Percentiles rank a stretch among this genome's conserved stretches.
These are phyloP conservation scores for Aurinia saxatilis DNA, from an alignment of 345 rosid genomes.

Conservation along the genomic window DNA sequence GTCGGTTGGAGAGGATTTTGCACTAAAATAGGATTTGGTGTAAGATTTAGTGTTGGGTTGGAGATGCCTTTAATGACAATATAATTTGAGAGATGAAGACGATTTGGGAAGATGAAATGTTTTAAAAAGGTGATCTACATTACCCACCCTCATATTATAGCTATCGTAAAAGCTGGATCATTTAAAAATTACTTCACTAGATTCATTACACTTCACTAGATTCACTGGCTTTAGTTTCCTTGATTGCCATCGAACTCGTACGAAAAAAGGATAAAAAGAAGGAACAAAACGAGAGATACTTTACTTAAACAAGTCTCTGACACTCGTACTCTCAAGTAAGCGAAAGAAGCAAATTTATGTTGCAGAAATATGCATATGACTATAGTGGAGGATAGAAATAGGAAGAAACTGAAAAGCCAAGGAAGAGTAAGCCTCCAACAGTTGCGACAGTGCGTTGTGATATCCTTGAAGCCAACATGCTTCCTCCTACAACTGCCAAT, in stretches of 20 bases:
- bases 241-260: neutral
- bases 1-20: too few relatives aligned
- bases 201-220: neutral
- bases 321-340: neutral
- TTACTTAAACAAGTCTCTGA: conserved; percentile 8
- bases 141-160: neutral
- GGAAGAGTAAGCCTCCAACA: conserved; percentile 91
- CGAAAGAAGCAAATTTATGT: neutral
- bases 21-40: too few relatives aligned
- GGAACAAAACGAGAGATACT: neutral
- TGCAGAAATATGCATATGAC: conserved; percentile 4
- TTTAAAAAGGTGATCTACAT: neutral
- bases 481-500: conserved; percentile 93
- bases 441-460: conserved; percentile 92
- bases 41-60: too few relatives aligned
- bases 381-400: conserved; percentile 94
- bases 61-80: too few relatives aligned
- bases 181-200: neutral
- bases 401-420: conserved; percentile 81
- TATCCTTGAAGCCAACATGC: conserved; percentile 94
- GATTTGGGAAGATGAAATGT: too few relatives aligned
- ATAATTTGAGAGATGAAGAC: too few relatives aligned
- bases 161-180: too few relatives aligned
- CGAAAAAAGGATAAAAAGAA: neutral
- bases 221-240: conserved; percentile 1